Conservation (phyloP, 345 rosid species). For the Syzygium grande region DNA sequence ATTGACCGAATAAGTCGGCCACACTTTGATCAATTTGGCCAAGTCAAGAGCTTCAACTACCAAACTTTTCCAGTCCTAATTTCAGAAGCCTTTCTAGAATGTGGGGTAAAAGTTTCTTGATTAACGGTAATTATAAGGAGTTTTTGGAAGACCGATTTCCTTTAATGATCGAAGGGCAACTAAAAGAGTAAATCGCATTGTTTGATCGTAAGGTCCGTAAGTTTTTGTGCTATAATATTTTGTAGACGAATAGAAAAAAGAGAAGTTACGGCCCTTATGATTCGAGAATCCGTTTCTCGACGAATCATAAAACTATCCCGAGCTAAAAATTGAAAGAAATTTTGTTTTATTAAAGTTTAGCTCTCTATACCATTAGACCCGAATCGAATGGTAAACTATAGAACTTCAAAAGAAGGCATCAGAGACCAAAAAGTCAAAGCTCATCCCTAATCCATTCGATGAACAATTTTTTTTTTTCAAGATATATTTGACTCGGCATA, state of each 20-base stretch:
- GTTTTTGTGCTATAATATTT: not conserved
- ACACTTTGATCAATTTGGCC: too few species aligned
- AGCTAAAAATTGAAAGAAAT: not conserved
- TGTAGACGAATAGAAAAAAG: not conserved
- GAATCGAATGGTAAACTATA: not conserved
- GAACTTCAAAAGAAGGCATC: not conserved
- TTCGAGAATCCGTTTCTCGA: not conserved
- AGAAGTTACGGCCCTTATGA: not conserved
- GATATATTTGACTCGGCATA: not conserved
- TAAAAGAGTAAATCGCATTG: not conserved
- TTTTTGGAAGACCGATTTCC: not conserved
- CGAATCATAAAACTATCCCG: not conserved
- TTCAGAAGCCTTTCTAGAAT: not conserved
- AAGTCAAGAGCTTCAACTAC: too few species aligned
- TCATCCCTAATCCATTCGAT: not conserved
- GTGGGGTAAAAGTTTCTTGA: not conserved
- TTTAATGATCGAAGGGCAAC: not conserved
- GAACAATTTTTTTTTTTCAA: not conserved
- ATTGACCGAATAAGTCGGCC: not conserved
- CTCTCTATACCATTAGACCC: not conserved
- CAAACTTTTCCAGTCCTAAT: too few species aligned
- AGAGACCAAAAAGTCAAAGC: not conserved
- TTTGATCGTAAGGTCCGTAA: not conserved
- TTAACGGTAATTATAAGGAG: not conserved
- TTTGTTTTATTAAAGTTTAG: not conserved